Percentiles rank a stretch among this genome's conserved stretches.
These are phyloP conservation scores for Millerago galiae DNA, from an alignment of 805 yeast genomes.

Conservation along the genomic window DNA sequence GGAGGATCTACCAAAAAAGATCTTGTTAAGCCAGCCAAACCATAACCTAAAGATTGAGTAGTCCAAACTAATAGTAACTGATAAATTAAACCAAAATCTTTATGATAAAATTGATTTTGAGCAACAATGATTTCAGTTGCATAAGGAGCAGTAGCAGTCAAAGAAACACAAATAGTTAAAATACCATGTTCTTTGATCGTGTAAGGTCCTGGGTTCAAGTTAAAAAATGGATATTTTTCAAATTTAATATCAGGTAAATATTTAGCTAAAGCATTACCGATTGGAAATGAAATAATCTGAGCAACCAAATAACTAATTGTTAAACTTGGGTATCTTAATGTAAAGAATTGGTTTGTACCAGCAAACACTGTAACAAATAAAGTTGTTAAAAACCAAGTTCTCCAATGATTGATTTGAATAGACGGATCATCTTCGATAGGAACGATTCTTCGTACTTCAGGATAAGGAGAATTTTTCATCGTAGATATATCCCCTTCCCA, in stretches of 20 bases:
- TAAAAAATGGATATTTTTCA: slow-evolving; percentile 24
- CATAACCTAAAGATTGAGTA: slow-evolving; percentile 61
- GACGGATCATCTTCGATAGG: slow-evolving; percentile 46
- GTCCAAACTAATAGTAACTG: slow-evolving; percentile 45
- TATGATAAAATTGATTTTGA: slow-evolving; percentile 37
- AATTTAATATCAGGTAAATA: slow-evolving; percentile 34
- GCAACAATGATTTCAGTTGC: slow-evolving; percentile 52
- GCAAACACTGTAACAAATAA: slow-evolving; percentile 48
- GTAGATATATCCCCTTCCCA: slow-evolving; percentile 23
- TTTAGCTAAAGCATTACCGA: slow-evolving; percentile 43
- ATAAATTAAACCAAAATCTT: slow-evolving; percentile 40
- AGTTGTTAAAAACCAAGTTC: slow-evolving; percentile 48
- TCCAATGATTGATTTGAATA: slow-evolving; percentile 43
- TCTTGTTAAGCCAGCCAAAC: slow-evolving; percentile 56
- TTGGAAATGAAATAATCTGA: slow-evolving; percentile 54
- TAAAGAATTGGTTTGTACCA: slow-evolving; percentile 50
- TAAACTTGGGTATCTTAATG: slow-evolving; percentile 46
- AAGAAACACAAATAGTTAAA: slow-evolving; percentile 41
- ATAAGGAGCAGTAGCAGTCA: slow-evolving; percentile 40
- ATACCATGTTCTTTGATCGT: slow-evolving; percentile 48
- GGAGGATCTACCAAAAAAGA: slow-evolving; percentile 55
- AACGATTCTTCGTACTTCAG: slow-evolving; percentile 58
- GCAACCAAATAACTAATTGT: slow-evolving; percentile 47
- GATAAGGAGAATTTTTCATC: slow-evolving; percentile 44
- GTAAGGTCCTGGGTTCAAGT: slow-evolving; percentile 47